Evolutionary conservation across 2,329 filamentous ascomycete species (phyloP).

Genomic region (Paraconiothyrium sp.): DNA sequence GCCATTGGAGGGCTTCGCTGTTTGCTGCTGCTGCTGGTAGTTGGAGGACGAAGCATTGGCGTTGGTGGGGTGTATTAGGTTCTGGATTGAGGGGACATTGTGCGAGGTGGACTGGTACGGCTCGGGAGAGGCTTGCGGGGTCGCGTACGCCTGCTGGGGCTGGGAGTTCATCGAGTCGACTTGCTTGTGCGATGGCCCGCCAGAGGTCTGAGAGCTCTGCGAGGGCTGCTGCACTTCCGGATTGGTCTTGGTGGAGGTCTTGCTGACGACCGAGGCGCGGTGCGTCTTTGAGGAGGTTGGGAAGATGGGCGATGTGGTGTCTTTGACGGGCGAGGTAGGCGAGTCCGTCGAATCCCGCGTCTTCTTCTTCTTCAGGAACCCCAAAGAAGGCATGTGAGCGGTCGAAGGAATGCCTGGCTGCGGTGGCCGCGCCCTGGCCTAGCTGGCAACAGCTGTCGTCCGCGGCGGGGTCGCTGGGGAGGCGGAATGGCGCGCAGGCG

Average conservation of each 20-base stretch:
- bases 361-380: slow-evolving; percentile 98
- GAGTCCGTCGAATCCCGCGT: slow-evolving; percentile 84
- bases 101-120: slow-evolving; percentile 60
- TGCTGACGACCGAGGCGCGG: slow-evolving; percentile 31
- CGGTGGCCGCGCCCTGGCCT: slow-evolving; percentile 33
- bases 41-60: slow-evolving; percentile 42
- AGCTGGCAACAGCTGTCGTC: slow-evolving; percentile 22
- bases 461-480: slow-evolving; percentile 16
- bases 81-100: slow-evolving; percentile 82
- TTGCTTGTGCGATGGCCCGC: slow-evolving; percentile 40
- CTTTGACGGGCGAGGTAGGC: slow-evolving; percentile 72
- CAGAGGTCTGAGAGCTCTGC: slow-evolving; percentile 24
- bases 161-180: slow-evolving; percentile 54
- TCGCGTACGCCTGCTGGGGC: slow-evolving; percentile 44
- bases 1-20: slow-evolving; percentile 45
- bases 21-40: slow-evolving; percentile 29
- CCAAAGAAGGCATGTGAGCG: slow-evolving; percentile 85
- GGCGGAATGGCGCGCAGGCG: slow-evolving; percentile 32
- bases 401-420: slow-evolving; percentile 32
- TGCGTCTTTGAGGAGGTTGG: slow-evolving; percentile 42
- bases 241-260: slow-evolving; percentile 37
- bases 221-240: slow-evolving; percentile 23
- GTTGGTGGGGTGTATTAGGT: slow-evolving; percentile 75
- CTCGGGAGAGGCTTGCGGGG: slow-evolving; percentile 43
- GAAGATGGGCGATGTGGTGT: slow-evolving; percentile 57